Evolutionary conservation across 345 rosid species (phyloP), one percentile per base, ranked within the genome.

Genomic region (Hypericum androsaemum): DNA sequence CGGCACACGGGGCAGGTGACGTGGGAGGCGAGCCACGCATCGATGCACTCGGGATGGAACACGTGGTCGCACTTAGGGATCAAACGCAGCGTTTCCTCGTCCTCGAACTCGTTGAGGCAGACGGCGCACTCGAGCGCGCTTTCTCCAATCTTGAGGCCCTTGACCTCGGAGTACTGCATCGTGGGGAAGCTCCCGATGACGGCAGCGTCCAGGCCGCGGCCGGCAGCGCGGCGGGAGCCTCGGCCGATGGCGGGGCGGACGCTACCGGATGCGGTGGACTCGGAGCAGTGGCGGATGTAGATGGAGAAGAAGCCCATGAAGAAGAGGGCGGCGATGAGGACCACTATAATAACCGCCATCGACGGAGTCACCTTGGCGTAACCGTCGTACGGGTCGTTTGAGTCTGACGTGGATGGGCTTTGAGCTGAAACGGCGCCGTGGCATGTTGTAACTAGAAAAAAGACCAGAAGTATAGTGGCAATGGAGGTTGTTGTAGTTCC

Each of bases 181-280:
- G 78, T 61, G 0, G 90, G 95, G n/a, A 86, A 86, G 8, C 65
- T 73, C 57, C 77, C 74, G 32, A 86, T 54, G 45, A 78, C 71
- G 8, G 66, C 50, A 8, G 57, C 37, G 32, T 82, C 86, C 11
- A 86, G 73, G 1, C 95, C 89, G n/a, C 50, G 8, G 14, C 16
- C 8, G 63, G 53, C 22, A 4, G 32, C 13, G 58, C 49, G 14
- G 50, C 64, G 59, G 12, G 63, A 43, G 11, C 22, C 7, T 5
- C 32, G 53, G 0, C 1, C 8, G 17, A 43, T 8, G 5, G 55
- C 44, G 43, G 49, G 32, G 32, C 32, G 32, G 32, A 22, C 32
- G 4, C 32, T 22, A 22, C 32, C 47, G 8, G 8, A 8, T 10
- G 46, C 56, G 11, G 60, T 37, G 10, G 10, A n/a, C 2, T 68